A percentile compares a stretch with the other conserved stretches of the same genome.
Evolutionary conservation across 306 rosid genomes (phyloP).

Genomic region (Hippophae rhamnoides): DNA sequence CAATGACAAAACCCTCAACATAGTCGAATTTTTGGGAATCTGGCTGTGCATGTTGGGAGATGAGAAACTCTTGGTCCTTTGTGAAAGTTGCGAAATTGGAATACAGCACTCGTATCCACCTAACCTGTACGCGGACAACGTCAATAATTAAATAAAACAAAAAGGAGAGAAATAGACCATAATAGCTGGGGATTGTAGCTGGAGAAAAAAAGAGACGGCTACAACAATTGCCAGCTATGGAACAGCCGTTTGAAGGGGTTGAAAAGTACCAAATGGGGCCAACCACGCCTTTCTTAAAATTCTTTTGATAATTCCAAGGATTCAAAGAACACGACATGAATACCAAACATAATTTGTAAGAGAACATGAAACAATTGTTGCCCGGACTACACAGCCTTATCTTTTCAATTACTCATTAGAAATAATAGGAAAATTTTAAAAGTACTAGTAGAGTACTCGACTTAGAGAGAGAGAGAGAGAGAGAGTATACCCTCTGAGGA

Average conservation of each 20-base stretch:
- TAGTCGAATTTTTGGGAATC: constrained; percentile 59
- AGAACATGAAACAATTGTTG: too few relatives aligned
- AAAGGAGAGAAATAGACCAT: not conserved
- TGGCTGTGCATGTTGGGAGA: constrained; percentile 62
- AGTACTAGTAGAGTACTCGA: too few relatives aligned
- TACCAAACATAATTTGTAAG: too few relatives aligned
- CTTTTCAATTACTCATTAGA: too few relatives aligned
- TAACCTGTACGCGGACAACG: constrained; percentile 48
- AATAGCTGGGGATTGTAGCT: too few relatives aligned
- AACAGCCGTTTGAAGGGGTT: constrained; percentile 23
- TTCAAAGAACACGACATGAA: too few relatives aligned
- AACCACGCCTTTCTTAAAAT: constrained; percentile 16
- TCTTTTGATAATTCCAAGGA: not conserved
- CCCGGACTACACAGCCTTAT: too few relatives aligned
- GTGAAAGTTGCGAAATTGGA: constrained; percentile 62
- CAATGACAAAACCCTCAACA: constrained; percentile 91
- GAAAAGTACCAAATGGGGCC: constrained; percentile 13
- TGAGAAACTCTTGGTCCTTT: constrained; percentile 72
- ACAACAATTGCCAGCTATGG: constrained; percentile 37
- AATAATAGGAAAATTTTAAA: too few relatives aligned
- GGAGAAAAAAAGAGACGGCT: constrained; percentile 12
- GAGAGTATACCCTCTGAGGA: constrained; percentile 57
- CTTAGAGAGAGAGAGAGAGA: constrained; percentile 3
- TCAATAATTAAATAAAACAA: constrained; percentile 1
- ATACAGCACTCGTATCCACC: constrained; percentile 86